Evolutionary conservation across 1,139 yeast genomes (phyloP), one percentile per base, ranked within the genome.

Genomic region (Cylindricascospora bacillispora): DNA sequence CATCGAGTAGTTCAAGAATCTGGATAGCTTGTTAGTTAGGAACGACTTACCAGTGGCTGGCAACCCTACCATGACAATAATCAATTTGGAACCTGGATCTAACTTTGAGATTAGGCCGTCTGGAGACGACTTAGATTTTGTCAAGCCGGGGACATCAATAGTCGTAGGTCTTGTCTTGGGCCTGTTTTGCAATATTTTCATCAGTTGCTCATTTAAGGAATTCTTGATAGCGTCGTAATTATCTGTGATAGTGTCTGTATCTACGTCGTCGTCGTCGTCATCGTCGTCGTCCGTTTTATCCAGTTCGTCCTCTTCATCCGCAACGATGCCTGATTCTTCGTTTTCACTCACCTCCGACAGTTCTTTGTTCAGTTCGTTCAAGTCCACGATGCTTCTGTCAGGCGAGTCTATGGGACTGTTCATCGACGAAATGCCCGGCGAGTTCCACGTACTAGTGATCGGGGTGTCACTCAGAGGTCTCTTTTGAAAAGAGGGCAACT

Each of bases 21-120:
- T 60, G 7, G 93, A 77, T 28, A 86, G 65, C 48, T 86, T 86
- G 54, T 85, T 86, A 28, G 95, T 83, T 40, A 86, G 80, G 52
- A 85, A 86, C 4, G 92, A 78, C 55, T 86, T 86, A 4, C 95
- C 95, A 31, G 95, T 65, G 0, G 95, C 95, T 0, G 95, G 95
- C 24, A 83, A 59, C 0, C 95, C 95, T 10, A 85, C 93, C 94
- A 83, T 82, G 15, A 89, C 93, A 41, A 86, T 83, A 14, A 86
- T 93, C 33, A 86, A 61, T 50, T 82, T 82, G 5, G 92, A 75
- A 3, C 85, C 89, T 3, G 57, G 52, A 68, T 76, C 59, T 70
- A 85, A 33, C 15, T 74, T 70, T 1, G 86, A 77, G 30, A 80
- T 79, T 33, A 67, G 66, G 5, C 94, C 94, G 50, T 82, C 92